Base-by-base conservation (phyloP, 148 eudicot species). In the Spergularia bocconei region DNA sequence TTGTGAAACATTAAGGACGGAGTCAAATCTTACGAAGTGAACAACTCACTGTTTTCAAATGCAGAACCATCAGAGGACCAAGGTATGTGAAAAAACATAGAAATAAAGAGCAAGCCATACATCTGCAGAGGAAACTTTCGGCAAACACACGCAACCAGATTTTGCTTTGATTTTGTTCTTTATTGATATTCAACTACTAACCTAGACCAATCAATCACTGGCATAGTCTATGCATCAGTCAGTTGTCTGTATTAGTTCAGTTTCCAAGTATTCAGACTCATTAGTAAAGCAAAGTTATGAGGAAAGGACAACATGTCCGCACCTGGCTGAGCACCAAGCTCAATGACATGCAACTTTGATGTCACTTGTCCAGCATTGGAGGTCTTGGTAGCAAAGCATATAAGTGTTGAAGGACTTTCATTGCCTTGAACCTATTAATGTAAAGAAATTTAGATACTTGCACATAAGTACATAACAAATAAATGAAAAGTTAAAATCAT, bases 251-350 rank as follows among this genome's bases (percentile, higher is more conserved):
- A n/a, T 10, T 48, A 17, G 21, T 38, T 54, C 36, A 13, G 59
- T 11, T 36, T 55, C 19, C 29, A 75, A 14, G 10, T 41, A n/a
- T 15, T 75, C 63, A 4, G 21, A 5, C 20, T 14, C 56, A 54
- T 6, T 9, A 55, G 69, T 52, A 63, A 33, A 11, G 39, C 13
- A 52, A 38, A 36, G 0, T 0, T 11, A 6, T 20, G 7, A 38
- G 0, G 29, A 39, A 66, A 48, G 11, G 19, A n/a, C 13, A 16
- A 11, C 16, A 58, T 5, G 39, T 14, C 10, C 67, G 51, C 38
- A 84, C 98, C 98, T 87, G 94, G 84, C 83, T 91, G 97, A 64
- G 98, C 98, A 69, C 98, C 98, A 74, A 93, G 98, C 88, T 93
- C 98, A 77, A 93, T 93, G 39, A 93, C 82, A 81, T 93, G 98